Conservation (phyloP, 2,329 filamentous ascomycete genomes). For the Trichothecium roseum region DNA sequence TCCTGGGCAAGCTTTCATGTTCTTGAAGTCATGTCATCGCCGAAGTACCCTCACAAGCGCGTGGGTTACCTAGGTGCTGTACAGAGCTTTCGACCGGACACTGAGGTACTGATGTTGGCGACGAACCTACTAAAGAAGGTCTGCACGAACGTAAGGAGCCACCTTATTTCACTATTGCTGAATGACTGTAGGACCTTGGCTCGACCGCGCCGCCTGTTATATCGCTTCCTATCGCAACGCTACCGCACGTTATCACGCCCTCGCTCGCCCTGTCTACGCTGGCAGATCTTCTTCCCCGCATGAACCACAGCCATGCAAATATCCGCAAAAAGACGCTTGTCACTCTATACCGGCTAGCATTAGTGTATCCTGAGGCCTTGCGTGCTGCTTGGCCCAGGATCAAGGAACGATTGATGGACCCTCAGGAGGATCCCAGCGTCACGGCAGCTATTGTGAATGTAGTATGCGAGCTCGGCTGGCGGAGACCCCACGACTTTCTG, state of each 20-base stretch:
- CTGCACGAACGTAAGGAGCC: no score
- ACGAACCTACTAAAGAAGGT: slow-evolving; percentile 96
- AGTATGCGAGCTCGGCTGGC: slow-evolving; percentile 90
- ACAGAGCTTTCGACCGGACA: slow-evolving; percentile 91
- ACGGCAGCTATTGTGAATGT: slow-evolving; percentile 96
- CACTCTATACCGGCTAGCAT: slow-evolving; percentile 80
- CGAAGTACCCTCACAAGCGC: slow-evolving; percentile 89
- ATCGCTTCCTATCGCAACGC: slow-evolving; percentile 72
- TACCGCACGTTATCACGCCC: slow-evolving; percentile 92
- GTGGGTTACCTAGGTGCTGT: slow-evolving; percentile 92
- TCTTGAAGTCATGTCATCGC: slow-evolving; percentile 95
- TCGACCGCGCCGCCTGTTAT: slow-evolving; percentile 66
- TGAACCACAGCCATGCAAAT: slow-evolving; percentile 75
- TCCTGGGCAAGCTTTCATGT: slow-evolving; percentile 98
- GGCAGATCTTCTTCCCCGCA: slow-evolving; percentile 72
- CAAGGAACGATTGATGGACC: slow-evolving; percentile 85
- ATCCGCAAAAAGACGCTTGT: slow-evolving; percentile 95
- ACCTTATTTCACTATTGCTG: background rate
- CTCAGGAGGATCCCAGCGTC: slow-evolving; percentile 81
- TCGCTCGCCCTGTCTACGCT: slow-evolving; percentile 85
- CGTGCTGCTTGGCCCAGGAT: slow-evolving; percentile 94
- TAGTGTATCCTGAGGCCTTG: slow-evolving; percentile 94
- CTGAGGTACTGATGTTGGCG: slow-evolving; percentile 93
- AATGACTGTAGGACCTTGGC: slow-evolving; percentile 51
- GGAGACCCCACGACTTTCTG: slow-evolving; percentile 85